A percentile compares a stretch with the other conserved stretches of the same genome.
phyloP scores from a whole-genome alignment of 176 grass and related monocot species.

The Bothriochloa decipiens region DNA sequence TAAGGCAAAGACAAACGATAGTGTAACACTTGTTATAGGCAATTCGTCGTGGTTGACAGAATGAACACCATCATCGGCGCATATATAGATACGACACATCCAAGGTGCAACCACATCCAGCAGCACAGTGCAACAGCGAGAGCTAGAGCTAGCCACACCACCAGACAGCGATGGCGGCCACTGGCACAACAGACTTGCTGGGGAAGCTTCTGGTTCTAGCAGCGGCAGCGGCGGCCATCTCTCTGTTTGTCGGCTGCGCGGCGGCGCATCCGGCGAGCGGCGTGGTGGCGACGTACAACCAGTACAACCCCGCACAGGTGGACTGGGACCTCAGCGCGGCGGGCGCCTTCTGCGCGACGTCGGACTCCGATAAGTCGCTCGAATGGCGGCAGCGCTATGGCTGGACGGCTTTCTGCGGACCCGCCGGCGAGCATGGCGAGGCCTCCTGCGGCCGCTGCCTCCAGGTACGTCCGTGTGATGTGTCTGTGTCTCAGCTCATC shows the following conservation, averaged over 20 bases:
- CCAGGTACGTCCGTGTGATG: background rate
- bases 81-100: too few relatives aligned
- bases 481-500: too few relatives aligned
- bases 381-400: conserved; percentile 41
- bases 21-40: too few relatives aligned
- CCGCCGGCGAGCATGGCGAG: conserved; percentile 48
- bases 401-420: conserved; percentile 53
- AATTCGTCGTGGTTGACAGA: too few relatives aligned
- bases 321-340: background rate
- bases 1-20: too few relatives aligned
- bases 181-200: background rate
- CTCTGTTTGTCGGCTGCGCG: background rate
- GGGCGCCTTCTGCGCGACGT: conserved; percentile 64
- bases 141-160: too few relatives aligned
- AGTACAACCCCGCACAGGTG: background rate
- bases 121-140: too few relatives aligned
- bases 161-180: background rate
- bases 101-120: too few relatives aligned
- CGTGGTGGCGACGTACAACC: background rate
- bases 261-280: background rate
- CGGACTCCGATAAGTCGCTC: conserved; percentile 61
- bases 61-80: too few relatives aligned
- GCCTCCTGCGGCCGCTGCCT: background rate
- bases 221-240: background rate
- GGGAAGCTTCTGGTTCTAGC: background rate